These are phyloP conservation scores for Alternaria dauci DNA, from an alignment of 2,329 filamentous ascomycete species.

Conservation along the genomic window DNA sequence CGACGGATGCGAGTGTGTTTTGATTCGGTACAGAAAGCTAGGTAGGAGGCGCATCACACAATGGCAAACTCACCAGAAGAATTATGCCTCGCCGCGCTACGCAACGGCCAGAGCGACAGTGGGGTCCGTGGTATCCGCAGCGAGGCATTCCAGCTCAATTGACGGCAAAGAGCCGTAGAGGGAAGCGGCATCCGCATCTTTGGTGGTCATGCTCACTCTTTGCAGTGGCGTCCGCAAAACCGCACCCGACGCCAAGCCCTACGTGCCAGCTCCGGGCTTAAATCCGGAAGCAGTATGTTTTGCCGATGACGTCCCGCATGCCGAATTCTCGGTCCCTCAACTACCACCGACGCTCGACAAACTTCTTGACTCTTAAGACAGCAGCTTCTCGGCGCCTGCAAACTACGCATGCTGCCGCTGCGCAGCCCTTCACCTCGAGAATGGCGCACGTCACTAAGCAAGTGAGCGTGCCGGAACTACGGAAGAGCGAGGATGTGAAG, in stretches of 20 bases:
- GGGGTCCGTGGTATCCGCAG: constrained; percentile 16
- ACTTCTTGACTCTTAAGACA: constrained; percentile 19
- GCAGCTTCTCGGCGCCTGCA: not conserved
- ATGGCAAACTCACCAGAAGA: constrained; percentile 45
- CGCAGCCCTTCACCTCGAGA: not conserved
- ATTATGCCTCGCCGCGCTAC: constrained; percentile 33
- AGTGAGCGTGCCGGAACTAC: constrained; percentile 42
- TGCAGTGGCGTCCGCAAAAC: constrained; percentile 27
- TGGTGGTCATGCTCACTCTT: constrained; percentile 20
- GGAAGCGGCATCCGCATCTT: constrained; percentile 37
- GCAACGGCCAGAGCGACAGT: constrained; percentile 23
- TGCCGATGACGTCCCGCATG: constrained; percentile 39
- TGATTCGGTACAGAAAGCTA: not conserved
- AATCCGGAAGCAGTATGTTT: constrained; percentile 27
- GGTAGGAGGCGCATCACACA: constrained; percentile 36
- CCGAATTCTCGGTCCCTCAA: constrained; percentile 33
- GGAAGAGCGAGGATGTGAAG: constrained; percentile 55
- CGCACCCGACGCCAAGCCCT: constrained; percentile 38
- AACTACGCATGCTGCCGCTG: constrained; percentile 39
- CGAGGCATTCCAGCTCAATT: constrained; percentile 17
- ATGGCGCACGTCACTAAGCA: constrained; percentile 54
- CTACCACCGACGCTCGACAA: constrained; percentile 30
- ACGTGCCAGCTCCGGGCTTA: constrained; percentile 25
- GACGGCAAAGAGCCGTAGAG: constrained; percentile 34
- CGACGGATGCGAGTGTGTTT: not conserved